Conservation (phyloP, 495 filamentous ascomycete species). For the Penicillium waksmanii region DNA sequence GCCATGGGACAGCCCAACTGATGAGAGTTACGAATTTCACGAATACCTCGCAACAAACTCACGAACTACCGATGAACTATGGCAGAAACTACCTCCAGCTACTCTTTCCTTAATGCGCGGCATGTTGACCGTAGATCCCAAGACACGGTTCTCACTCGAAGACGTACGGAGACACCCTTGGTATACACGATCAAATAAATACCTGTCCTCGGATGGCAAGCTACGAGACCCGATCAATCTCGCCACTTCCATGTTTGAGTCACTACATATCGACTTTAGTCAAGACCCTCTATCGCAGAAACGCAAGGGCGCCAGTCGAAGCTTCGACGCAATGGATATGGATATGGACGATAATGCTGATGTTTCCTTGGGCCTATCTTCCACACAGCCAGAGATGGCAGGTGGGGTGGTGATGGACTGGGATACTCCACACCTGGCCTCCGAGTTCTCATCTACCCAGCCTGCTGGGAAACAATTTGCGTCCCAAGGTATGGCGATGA, state of each 20-base stretch:
- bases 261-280: conserved; percentile 87
- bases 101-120: conserved; percentile 86
- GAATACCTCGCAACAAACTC: conserved; percentile 83
- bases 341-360: conserved; percentile 53
- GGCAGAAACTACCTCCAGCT: conserved; percentile 77
- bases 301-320: conserved; percentile 44
- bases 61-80: conserved; percentile 81
- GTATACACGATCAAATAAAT: conserved; percentile 84
- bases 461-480: conserved; percentile 39
- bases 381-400: conserved; percentile 81
- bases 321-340: conserved; percentile 54
- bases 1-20: conserved; percentile 93
- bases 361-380: conserved; percentile 49
- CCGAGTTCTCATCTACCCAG: conserved; percentile 58
- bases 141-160: conserved; percentile 78
- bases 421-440: conserved; percentile 61
- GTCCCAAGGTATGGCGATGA: conserved; percentile 44
- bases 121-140: conserved; percentile 85
- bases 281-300: conserved; percentile 59
- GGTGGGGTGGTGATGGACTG: conserved; percentile 76
- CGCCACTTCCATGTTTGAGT: conserved; percentile 91
- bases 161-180: conserved; percentile 93
- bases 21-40: conserved; percentile 76
- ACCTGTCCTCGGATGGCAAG: conserved; percentile 71
- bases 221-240: conserved; percentile 79